Base-by-base conservation (phyloP, 371 early-diverging fungal genomes). In the Nematocida ausubeli region DNA sequence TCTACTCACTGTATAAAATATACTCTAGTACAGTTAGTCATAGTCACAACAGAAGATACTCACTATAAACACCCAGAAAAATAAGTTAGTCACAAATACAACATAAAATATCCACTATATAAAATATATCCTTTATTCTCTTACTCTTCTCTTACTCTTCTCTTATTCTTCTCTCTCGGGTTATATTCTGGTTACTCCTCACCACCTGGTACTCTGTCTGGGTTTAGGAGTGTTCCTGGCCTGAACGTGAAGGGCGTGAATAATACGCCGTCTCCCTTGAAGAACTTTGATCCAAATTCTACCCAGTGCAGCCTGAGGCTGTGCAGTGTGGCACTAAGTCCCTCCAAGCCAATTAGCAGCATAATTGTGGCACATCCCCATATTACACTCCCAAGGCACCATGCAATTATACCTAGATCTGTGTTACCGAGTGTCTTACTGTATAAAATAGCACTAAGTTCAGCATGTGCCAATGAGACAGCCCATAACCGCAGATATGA, bases 401-500 rank as follows among this genome's bases (percentile, higher is more conserved):
- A 84, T 81, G 80, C 16, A 51, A 57, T 58, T 28, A 50, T 19
- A n/a, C 19, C 2, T 30, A 39, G 12, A 14, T 92, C 88, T 37
- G 89, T 88, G 47, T 87, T 88, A 68, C 88, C 89, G 52, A 96
- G 82, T 1, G 93, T 91, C 94, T 96, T 95, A 28, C 90, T 88
- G 93, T 95, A 96, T 58, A 97, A 87, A 12, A 99, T 97, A 82
- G 91, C 91, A 0, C 98, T 97, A 50, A 99, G 87, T 87, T 97
- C 95, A 34, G 96, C 93, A 84, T 99, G 99, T 0, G 99, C 99
- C 69, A 99, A 89, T 52, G 93, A 93, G 80, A 99, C 88, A 39
- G 99, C 99, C 99, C 99, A 99, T 50, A 99, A 89, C 84, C 99
- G 92, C 51, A 99, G 89, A 84, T 99, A 99, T 19, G 95, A 94